Evolutionary conservation across 768 basidiomycete genomes (phyloP).

Genomic region (Naematelia encephala): DNA sequence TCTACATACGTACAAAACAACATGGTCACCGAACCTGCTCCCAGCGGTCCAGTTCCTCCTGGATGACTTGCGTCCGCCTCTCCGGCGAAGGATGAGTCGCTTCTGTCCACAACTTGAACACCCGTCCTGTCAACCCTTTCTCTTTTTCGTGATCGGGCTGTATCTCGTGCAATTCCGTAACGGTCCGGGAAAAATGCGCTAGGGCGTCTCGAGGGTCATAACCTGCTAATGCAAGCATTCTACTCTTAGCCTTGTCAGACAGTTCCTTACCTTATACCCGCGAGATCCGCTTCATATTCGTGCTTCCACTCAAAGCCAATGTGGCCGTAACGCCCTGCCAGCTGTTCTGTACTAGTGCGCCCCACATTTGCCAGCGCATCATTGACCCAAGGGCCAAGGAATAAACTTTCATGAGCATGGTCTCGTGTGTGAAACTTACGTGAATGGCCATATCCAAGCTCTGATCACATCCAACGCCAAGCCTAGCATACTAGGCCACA

Average conservation of each 20-base stretch:
- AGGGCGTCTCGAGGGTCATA: slow-evolving; percentile 82
- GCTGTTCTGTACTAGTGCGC: slow-evolving; percentile 61
- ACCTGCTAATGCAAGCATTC: slow-evolving; percentile 86
- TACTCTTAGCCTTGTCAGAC: slow-evolving; percentile 43
- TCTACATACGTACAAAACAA: neutral
- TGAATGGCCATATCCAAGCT: slow-evolving; percentile 78
- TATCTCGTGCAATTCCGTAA: slow-evolving; percentile 38
- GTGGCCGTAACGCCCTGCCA: slow-evolving; percentile 56
- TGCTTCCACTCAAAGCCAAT: slow-evolving; percentile 74
- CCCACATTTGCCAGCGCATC: slow-evolving; percentile 83
- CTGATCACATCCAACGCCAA: slow-evolving; percentile 72
- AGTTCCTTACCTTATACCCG: slow-evolving; percentile 66
- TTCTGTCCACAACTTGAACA: slow-evolving; percentile 55
- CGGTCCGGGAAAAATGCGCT: slow-evolving; percentile 68
- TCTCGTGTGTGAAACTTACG: slow-evolving; percentile 59
- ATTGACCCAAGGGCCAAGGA: slow-evolving; percentile 86
- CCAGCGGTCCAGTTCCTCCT: slow-evolving; percentile 70
- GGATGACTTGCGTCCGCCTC: slow-evolving; percentile 61
- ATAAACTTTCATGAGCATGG: slow-evolving; percentile 43
- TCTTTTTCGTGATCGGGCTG: slow-evolving; percentile 28
- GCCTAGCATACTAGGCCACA: slow-evolving; percentile 74
- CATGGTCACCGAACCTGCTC: neutral
- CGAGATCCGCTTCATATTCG: slow-evolving; percentile 89
- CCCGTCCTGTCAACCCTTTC: slow-evolving; percentile 44
- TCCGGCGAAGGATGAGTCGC: slow-evolving; percentile 67